Evolutionary conservation across 768 basidiomycete genomes (phyloP), one percentile per base, ranked within the genome.

Genomic region (Trametopsis cervina): DNA sequence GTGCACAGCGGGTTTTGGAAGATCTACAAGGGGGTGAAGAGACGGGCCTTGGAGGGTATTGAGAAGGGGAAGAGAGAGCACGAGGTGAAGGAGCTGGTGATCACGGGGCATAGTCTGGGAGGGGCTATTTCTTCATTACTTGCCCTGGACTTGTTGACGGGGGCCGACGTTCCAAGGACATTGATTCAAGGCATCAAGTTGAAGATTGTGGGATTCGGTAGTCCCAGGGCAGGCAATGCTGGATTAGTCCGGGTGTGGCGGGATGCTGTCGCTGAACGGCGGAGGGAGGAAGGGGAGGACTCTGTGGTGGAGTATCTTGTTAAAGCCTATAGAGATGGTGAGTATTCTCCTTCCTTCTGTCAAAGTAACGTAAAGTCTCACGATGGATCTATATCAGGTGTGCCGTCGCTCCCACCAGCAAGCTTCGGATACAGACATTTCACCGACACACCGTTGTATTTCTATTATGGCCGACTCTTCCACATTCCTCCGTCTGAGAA

Each of bases 21-120:
- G 15, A 51, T 81, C 44, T 80, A 77, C 54, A 59, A 61, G 44
- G 77, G 76, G 10, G 63, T 77, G 3, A 62, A 61, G 52, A 17
- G 46, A 0, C 46, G 53, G 15, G 63, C 69, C 0, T 53, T 74
- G 6, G 60, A 66, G 17, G 68, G 63, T 4, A 58, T 81, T 18
- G 57, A 58, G 20, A 63, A 66, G 49, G 73, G 68, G 4, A 55
- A 78, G 11, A 37, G 58, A 12, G 60, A 66, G 45, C 57, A 73
- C 23, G 52, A 52, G 10, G 57, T 63, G 2, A 42, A 49, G 17
- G 75, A 77, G 54, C 46, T 81, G 15, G 69, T 78, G 17, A 52
- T 80, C 24, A 77, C 75, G 1, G 80, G 78, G 1, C 79, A 82
- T 56, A 79, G 76, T 46, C 72, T 80, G 72, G 78, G 80, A 36